Evolutionary conservation across 2,329 filamentous ascomycete species (phyloP), one percentile per base, ranked within the genome.

Genomic region (Neoascochyta sp.): DNA sequence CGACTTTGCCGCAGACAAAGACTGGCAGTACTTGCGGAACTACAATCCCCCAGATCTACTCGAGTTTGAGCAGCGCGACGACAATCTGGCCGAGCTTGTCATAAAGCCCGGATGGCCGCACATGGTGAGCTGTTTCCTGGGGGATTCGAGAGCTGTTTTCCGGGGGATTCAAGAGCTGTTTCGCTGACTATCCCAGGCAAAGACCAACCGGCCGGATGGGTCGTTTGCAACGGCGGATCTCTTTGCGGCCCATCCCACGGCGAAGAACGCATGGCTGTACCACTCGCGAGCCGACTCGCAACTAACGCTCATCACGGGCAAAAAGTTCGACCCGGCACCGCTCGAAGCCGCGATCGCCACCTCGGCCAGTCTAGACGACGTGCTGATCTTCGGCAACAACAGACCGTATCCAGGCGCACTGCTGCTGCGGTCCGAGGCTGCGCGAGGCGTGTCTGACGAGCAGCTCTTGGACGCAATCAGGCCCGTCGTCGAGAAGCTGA

Each of bases 321-420:
- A 83, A 63, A 84, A 83, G 43, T 81, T 83, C 37, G 78, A 83
- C 43, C 79, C 80, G 1, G 71, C 73, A 2, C 73, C 75, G 0
- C 52, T 83, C 3, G 80, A 84, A 52, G 71, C 68, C 2, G 66
- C 65, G 0, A 68, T 83, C 4, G 55, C 68, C 1, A 63, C 68
- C 1, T 69, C 67, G 0, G 42, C 54, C 2, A 16, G 70, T 1
- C 43, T 82, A 1, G 52, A 63, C 2, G 78, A 81, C 34, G 73
- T 72, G 0, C 56, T 83, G 13, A 68, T 83, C 7, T 81, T 83
- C 45, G 80, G 80, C 0, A 70, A 71, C n/a, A 72, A 71, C 0
- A 61, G 60, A 31, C 67, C 73, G 1, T 76, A 72, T 28, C 71
- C 77, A 2, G 80, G 80, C 1, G 68, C 66, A 2, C 50, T 84